phyloP scores from a whole-genome alignment of 73 alveolate genomes.

The Paramecium octaurelia region DNA sequence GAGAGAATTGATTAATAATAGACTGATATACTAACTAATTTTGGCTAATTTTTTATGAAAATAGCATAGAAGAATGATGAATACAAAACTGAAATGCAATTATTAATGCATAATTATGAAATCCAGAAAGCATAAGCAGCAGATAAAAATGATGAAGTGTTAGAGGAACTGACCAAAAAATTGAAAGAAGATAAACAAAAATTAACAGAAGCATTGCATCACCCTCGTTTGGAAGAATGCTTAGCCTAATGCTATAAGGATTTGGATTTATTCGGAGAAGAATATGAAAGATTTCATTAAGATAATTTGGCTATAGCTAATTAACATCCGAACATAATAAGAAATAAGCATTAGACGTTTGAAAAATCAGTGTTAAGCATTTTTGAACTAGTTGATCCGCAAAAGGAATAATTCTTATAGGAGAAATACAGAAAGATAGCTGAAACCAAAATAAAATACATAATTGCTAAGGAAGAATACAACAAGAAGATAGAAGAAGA shows the following conservation, averaged over 20 bases:
- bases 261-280: slow-evolving; percentile 39
- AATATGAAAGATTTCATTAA: slow-evolving; percentile 50
- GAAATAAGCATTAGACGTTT: background rate
- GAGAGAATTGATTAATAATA: slow-evolving; percentile 49
- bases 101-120: slow-evolving; percentile 47
- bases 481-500: slow-evolving; percentile 56
- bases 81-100: slow-evolving; percentile 43
- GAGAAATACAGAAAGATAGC: slow-evolving; percentile 36
- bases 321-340: slow-evolving; percentile 42
- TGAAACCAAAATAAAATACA: slow-evolving; percentile 5
- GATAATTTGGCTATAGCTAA: slow-evolving; percentile 33
- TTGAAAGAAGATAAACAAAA: slow-evolving; percentile 24
- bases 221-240: slow-evolving; percentile 55
- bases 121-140: slow-evolving; percentile 56
- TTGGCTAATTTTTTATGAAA: slow-evolving; percentile 40
- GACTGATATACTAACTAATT: slow-evolving; percentile 18
- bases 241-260: background rate
- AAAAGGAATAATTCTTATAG: slow-evolving; percentile 2
- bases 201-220: slow-evolving; percentile 50
- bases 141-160: slow-evolving; percentile 55
- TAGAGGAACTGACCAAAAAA: slow-evolving; percentile 6
- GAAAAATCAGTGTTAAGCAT: slow-evolving; percentile 23
- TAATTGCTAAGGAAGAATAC: slow-evolving; percentile 57
- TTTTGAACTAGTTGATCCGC: slow-evolving; percentile 32
- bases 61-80: slow-evolving; percentile 61